Evolutionary conservation across 2,329 filamentous ascomycete species (phyloP), one percentile per base, ranked within the genome.

Genomic region (Golovinomyces cichoracearum): DNA sequence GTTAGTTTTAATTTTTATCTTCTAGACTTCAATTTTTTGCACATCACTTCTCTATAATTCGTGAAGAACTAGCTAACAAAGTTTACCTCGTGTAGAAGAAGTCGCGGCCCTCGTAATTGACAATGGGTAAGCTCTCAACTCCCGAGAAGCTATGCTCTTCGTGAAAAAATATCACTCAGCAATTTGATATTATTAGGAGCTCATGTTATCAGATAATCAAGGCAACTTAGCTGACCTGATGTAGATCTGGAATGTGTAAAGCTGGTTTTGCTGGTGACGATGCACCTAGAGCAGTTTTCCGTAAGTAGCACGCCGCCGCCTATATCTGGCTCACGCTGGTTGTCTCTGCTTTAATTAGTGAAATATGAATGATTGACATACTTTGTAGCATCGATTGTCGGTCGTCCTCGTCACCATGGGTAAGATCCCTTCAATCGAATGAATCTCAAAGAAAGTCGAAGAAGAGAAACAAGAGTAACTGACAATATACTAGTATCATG

Each of bases 231-330:
- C 58, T 60, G 52, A 58, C 51, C 33, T 5, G 44, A 48, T 50
- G 56, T 68, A 95, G 88, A 80, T 95, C 90, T 72, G 90, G 90
- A 79, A 95, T 98, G 90, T 98, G 90, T 76, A 98, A 98, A 78
- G 90, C 90, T 81, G 90, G 90, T 86, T 98, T 98, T 73, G 90
- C 90, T 76, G 90, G 90, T 85, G 90, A 98, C 67, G 90, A 98
- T 82, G 90, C 90, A 72, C 90, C 90, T 68, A 80, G 90, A 78
- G 90, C 90, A 72, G 90, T 98, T 68, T 98, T 98, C 80, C 90
- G 88, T 95, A 82, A 93, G 88, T 86, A 54, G 57, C 56, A 58
- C 29, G 15, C 55, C 51, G 54, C 57, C 58, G 59, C 56, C 56
- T 31, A 45, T 33, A 46, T 27, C 4, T 49, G 12, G 21, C 33